Conservation (phyloP, 805 yeast genomes). For the Candida takata region DNA sequence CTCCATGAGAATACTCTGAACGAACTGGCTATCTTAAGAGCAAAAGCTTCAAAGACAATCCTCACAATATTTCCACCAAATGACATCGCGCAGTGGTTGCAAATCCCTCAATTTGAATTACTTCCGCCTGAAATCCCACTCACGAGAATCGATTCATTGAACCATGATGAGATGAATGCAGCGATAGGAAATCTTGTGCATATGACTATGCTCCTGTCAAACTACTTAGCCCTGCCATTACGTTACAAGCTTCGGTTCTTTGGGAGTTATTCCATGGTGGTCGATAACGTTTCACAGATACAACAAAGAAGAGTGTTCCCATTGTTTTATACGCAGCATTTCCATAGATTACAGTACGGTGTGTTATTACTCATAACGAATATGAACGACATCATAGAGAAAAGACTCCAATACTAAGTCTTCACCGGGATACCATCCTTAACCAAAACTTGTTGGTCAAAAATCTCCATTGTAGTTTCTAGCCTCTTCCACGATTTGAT, state of each 20-base stretch:
- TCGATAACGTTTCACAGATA: constrained; percentile 30
- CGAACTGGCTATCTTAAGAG: constrained; percentile 13
- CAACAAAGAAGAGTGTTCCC: constrained; percentile 31
- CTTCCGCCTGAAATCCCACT: constrained; percentile 15
- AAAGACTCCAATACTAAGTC: constrained; percentile 11
- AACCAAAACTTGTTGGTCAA: constrained; percentile 38
- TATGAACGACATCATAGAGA: constrained; percentile 28
- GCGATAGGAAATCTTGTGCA: constrained; percentile 31
- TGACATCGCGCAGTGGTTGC: constrained; percentile 17
- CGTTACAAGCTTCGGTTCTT: constrained; percentile 32
- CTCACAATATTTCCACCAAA: constrained; percentile 27
- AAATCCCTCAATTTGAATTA: constrained; percentile 19
- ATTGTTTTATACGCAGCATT: constrained; percentile 32
- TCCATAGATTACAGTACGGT: constrained; percentile 33
- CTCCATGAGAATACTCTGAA: constrained; percentile 13
- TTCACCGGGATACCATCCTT: constrained; percentile 12
- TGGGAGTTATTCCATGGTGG: constrained; percentile 34
- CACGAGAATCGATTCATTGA: constrained; percentile 10
- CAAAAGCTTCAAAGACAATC: constrained; percentile 19
- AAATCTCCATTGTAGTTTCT: constrained; percentile 35
- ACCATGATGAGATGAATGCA: constrained; percentile 24
- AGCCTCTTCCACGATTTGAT: constrained; percentile 65
- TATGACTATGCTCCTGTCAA: constrained; percentile 26
- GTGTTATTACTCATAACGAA: constrained; percentile 29
- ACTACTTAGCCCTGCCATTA: constrained; percentile 29